Conservation (phyloP, 1,284 basidiomycete species). For the Fistulinella cinereoalba region DNA sequence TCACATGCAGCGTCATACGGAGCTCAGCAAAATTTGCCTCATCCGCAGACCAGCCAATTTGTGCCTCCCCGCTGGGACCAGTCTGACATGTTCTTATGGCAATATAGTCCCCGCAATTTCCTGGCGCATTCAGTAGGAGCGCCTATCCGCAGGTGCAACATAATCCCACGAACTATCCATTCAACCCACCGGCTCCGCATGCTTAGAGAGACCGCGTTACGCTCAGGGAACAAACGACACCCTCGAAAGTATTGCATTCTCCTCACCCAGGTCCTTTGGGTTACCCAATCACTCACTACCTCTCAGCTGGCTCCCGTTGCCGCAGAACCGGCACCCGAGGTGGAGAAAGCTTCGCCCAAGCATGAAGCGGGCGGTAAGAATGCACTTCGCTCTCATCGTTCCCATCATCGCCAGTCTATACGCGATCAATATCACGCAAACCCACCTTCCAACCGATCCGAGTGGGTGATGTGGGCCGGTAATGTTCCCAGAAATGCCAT, state of each 20-base stretch:
- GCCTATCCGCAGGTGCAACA: conserved; percentile 37
- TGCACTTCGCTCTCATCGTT: background rate
- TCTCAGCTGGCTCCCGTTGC: no score
- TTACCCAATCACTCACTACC: no score
- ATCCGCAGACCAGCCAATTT: conserved; percentile 41
- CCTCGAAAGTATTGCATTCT: background rate
- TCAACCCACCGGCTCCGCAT: background rate
- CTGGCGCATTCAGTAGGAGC: conserved; percentile 36
- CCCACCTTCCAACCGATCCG: conserved; percentile 71
- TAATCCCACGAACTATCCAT: conserved; percentile 35
- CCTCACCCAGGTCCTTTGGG: no score
- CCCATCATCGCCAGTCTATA: conserved; percentile 29
- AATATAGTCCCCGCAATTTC: conserved; percentile 37
- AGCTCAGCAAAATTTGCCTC: conserved; percentile 38
- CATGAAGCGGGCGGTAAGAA: no score
- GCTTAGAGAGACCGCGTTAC: conserved; percentile 8
- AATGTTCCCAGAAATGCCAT: conserved; percentile 85
- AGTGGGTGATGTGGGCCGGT: conserved; percentile 96
- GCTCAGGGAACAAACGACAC: background rate
- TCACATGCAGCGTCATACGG: no score
- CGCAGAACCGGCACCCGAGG: no score
- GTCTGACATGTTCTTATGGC: conserved; percentile 47
- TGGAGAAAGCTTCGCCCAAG: no score
- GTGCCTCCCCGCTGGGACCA: conserved; percentile 45
- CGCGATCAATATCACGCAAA: conserved; percentile 59